Evolutionary conservation across 2,329 filamentous ascomycete genomes (phyloP).

Genomic region (Sporothrix mexicana): DNA sequence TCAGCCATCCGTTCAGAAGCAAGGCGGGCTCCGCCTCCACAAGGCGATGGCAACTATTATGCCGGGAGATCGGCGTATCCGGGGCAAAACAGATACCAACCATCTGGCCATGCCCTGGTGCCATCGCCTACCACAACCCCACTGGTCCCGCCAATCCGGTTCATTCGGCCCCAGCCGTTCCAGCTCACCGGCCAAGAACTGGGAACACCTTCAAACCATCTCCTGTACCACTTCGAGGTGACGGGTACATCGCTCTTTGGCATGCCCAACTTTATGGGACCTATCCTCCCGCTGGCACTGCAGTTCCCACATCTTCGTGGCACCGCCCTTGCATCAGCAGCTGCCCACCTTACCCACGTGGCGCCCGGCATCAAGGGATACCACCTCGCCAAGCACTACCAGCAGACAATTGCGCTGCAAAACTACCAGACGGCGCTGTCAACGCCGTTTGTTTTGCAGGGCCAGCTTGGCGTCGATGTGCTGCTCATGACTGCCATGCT

Average conservation of each 20-base stretch:
- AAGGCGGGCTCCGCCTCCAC: neutral
- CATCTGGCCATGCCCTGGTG: neutral
- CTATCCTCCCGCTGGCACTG: constrained; percentile 34
- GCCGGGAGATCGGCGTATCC: neutral
- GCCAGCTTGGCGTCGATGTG: constrained; percentile 37
- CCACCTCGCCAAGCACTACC: constrained; percentile 39
- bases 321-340: constrained; percentile 37
- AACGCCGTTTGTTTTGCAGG: constrained; percentile 36
- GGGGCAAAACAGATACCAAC: neutral
- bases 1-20: neutral
- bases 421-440: constrained; percentile 37
- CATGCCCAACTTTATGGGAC: constrained; percentile 37
- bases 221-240: constrained; percentile 37
- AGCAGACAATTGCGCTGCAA: constrained; percentile 38
- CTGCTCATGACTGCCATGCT: constrained; percentile 40
- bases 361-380: constrained; percentile 32
- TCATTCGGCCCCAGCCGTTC: constrained; percentile 30
- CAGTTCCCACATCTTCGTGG: constrained; percentile 36
- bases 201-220: constrained; percentile 36
- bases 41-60: neutral
- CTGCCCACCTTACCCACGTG: constrained; percentile 38
- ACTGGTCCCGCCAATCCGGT: constrained; percentile 20
- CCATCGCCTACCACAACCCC: neutral
- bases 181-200: constrained; percentile 27
- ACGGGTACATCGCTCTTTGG: constrained; percentile 32